Base-by-base conservation (phyloP, 768 basidiomycete species). In the Pseudohyphozyma bogoriensis region DNA sequence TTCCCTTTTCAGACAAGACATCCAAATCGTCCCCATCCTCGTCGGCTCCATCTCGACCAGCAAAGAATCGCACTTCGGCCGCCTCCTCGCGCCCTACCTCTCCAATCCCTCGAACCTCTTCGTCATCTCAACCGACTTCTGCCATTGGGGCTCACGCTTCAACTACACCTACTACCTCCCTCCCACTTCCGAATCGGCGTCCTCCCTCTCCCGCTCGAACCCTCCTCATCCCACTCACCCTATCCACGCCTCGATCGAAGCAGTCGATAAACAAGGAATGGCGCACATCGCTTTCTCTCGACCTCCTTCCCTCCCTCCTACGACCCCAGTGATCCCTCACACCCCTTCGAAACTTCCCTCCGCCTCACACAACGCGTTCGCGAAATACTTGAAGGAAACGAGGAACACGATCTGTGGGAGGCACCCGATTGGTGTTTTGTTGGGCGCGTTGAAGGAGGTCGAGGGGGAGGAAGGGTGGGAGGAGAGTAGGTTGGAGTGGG, bases 331-430 rank as follows among this genome's bases (percentile, higher is more conserved):
- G n/a, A n/a, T n/a, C n/a, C n/a, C n/a, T n/a, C n/a, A n/a, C n/a
- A n/a, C n/a, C n/a, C 32, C 60, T n/a, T 10, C n/a, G 13, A 59
- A 56, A 35, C 0, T 20, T 2, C 40, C 64, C 12, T 28, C 51
- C 36, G 4, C 6, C 5, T 81, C 85, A 0, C 87, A 89, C 68
- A 63, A 63, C 5, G 72, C 76, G 26, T 92, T 91, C 69, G 77
- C 81, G 2, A 75, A 77, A 9, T 90, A 91, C 72, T 79, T 89
- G 2, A 71, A 76, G 16, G 75, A 77, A 59, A 92, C 89, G 36
- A 82, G 85, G 75, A 99, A 99, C 75, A 97, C 95, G 1, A 95
- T 99, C 47, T 99, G 95, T 71, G 95, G 95, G 4, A 79, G 95
- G 40, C 91, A 96, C 69, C 90, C 95, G 1, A 96, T 99, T 54